Percentiles rank a stretch among this genome's conserved stretches.
phyloP scores from a whole-genome alignment of 345 rosid species.

The Pistacia vera region DNA sequence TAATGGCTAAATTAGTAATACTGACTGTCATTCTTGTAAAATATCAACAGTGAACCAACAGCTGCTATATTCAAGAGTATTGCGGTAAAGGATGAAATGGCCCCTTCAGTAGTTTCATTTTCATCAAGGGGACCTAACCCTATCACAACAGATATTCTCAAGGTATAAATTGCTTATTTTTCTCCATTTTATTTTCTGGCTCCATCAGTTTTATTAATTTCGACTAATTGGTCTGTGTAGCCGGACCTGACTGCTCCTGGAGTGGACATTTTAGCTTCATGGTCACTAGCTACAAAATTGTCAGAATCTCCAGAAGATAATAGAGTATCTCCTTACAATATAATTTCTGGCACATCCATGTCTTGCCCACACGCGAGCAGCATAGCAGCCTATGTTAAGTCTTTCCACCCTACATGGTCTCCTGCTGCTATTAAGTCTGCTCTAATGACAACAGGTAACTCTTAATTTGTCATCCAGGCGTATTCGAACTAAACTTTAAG shows the following conservation, averaged over 20 bases:
- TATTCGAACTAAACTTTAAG: too few species aligned
- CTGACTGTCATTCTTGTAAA: not conserved
- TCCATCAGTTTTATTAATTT: not conserved
- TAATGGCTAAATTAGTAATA: not conserved
- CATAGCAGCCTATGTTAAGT: constrained; percentile 49
- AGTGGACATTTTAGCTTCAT: constrained; percentile 56
- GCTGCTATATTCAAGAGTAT: constrained; percentile 29
- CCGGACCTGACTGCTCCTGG: constrained; percentile 65
- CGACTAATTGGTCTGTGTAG: constrained; percentile 24
- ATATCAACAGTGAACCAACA: constrained; percentile 25
- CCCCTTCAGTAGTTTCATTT: constrained; percentile 39
- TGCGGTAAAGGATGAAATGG: constrained; percentile 10
- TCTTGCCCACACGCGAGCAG: constrained; percentile 60
- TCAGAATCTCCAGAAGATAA: constrained; percentile 15
- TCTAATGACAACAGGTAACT: constrained; percentile 38
- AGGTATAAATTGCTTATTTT: constrained; percentile 23
- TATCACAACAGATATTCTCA: constrained; percentile 44
- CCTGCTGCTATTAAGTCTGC: constrained; percentile 44
- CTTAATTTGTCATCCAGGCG: too few species aligned
- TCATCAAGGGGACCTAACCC: constrained; percentile 62
- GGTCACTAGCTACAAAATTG: constrained; percentile 25
- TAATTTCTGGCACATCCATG: constrained; percentile 58
- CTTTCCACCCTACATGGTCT: constrained; percentile 41
- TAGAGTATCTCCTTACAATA: constrained; percentile 35
- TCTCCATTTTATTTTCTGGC: not conserved